phyloP scores from a whole-genome alignment of 352 stramenopile species.

The Pythium dissotocum region DNA sequence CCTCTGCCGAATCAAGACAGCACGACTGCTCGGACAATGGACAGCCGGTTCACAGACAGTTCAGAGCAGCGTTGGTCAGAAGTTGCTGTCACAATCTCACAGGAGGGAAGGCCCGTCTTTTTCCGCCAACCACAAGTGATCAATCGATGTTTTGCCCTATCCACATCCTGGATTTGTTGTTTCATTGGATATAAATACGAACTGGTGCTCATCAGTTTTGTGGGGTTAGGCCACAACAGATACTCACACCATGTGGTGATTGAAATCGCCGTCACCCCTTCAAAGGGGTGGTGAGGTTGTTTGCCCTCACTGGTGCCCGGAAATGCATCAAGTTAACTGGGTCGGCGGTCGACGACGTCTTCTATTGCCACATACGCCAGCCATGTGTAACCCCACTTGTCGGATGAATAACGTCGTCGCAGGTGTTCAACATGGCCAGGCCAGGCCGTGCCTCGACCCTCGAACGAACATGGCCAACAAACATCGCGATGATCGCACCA shows the following conservation, averaged over 20 bases:
- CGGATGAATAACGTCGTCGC: neutral
- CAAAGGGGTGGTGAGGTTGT: neutral
- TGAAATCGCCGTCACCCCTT: neutral
- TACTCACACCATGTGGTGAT: constrained; percentile 10
- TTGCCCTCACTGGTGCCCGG: no score
- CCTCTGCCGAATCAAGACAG: constrained; percentile 23
- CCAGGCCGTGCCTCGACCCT: neutral
- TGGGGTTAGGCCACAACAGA: constrained; percentile 9
- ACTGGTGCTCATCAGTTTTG: neutral
- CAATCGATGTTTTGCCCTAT: neutral
- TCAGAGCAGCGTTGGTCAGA: constrained; percentile 1
- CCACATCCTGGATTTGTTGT: no score
- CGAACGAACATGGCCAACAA: constrained; percentile 2
- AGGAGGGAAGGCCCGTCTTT: neutral
- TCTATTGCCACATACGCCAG: constrained; percentile 24
- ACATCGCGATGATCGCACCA: neutral
- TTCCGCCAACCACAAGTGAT: constrained; percentile 15
- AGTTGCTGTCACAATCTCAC: neutral
- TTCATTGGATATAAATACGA: constrained; percentile 16
- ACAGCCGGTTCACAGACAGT: constrained; percentile 25
- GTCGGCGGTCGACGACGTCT: constrained; percentile 8
- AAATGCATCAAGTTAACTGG: neutral
- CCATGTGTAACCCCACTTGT: constrained; percentile 24
- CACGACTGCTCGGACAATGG: neutral
- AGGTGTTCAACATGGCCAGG: neutral